Evolutionary conservation across 176 grass and related monocot species (phyloP), one percentile per base, ranked within the genome.

Genomic region (Metroxylon sagu): DNA sequence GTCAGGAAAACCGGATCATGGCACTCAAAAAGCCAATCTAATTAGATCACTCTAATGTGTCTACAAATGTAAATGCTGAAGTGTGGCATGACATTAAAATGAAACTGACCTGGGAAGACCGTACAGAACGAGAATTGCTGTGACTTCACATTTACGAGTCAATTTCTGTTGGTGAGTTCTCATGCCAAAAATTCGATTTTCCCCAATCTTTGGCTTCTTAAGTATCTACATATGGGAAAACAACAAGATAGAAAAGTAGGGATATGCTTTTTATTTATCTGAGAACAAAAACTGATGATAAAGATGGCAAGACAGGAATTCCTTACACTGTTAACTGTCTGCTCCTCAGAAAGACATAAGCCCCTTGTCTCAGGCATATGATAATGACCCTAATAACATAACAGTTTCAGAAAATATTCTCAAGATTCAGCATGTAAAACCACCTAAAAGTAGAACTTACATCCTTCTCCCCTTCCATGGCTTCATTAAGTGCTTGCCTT

Each of bases 341-440:
- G 87, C 75, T 97, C 92, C 72, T 97, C 87, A 14, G 92, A 97
- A 54, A 97, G 78, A 67, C 87, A 97, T 59, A 97, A 65, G 49
- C 87, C 92, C 71, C 87, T 91, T 50, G 92, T 97, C 77, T 97
- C 87, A 80, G 92, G 87, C 72, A 91, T 85, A 64, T 91, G 83
- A 61, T 97, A 83, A 55, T 83, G 73, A 53, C 83, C 92, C 92
- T 97, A 25, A 25, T 82, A 49, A 72, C 68, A 75, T 63, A 16
- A 56, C 26, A 14, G 8, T 48, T 62, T 25, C 14, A 56, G 8
- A 67, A 72, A 5, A 26, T 25, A 14, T 21, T 26, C 50, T n/a
- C 3, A 29, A 10, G 16, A 23, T 25, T 52, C 25, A 30, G 25
- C n/a, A 19, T 53, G 35, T 10, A 62, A 54, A 54, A 49, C 49